Evolutionary conservation across 139 green algal species (phyloP), one percentile per base, ranked within the genome.

Genomic region (Asterochloris sp.): DNA sequence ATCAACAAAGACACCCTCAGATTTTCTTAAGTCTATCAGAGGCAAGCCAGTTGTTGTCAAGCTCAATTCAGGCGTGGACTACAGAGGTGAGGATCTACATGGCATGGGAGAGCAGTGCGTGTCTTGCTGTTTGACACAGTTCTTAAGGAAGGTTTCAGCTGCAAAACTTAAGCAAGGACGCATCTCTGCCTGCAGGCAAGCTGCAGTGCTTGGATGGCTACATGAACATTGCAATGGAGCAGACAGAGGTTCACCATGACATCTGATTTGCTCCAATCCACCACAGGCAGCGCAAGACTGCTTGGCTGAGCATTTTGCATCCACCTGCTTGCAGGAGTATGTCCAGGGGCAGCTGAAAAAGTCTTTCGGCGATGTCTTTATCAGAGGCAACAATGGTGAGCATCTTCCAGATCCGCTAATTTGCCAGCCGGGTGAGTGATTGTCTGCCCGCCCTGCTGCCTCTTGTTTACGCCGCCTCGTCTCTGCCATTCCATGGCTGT

Each of bases 221-320:
- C 90, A 99, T 99, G 97, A 99, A 99, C 90, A 99, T 99, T 64
- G 97, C 97, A 0, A 98, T 99, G 96, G 97, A 99, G 89, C 94
- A 99, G 83, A 99, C 97, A 82, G 97, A 99, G 88, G 94, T 95
- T 67, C 0, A 83, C 14, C 19, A 73, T 47, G 21, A 1, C 28
- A 4, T 23, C 19, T 47, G 4, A 15, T 0, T 16, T 62, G 38
- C 38, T 54, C 38, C 38, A 54, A 54, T 6, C 38, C 38, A 54
- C 38, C 38, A 54, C 38, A 54, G 38, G 38, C 38, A 54, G 2
- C 6, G 38, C 38, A 54, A 54, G 6, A 54, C 6, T 6, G 38
- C 38, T 54, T 79, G 12, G 29, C 0, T 38, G 24, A 64, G 47
- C 47, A 13, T 27, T 28, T 38, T 29, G 11, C 19, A 6, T 54